A percentile compares a stretch with the other conserved stretches of the same genome.
Evolutionary conservation across 805 yeast genomes (phyloP).

Genomic region (Huiozyma sinensis): DNA sequence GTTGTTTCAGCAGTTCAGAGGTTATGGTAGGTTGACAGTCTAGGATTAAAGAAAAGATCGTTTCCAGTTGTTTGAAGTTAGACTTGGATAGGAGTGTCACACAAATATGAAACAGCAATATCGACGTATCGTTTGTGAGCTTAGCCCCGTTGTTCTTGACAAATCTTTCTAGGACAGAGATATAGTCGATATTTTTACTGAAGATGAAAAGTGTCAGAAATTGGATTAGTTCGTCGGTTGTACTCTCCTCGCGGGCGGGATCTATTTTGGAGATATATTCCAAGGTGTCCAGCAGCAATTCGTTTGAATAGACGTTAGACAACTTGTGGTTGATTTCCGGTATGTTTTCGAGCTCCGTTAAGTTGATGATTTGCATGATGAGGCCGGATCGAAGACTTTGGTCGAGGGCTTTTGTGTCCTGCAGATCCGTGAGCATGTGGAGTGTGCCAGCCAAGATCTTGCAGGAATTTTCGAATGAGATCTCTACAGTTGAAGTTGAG

Average conservation of each 20-base stretch:
- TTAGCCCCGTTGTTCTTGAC: conserved; percentile 5
- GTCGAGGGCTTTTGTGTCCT: neutral
- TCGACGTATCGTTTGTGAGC: conserved; percentile 7
- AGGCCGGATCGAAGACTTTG: conserved; percentile 2
- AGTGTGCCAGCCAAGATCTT: conserved; percentile 13
- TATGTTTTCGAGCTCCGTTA: conserved; percentile 14
- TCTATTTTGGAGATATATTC: conserved; percentile 8
- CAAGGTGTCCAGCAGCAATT: conserved; percentile 15
- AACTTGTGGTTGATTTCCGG: conserved; percentile 11
- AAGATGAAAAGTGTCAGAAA: conserved; percentile 11
- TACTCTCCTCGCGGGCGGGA: neutral
- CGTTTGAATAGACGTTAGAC: conserved; percentile 13
- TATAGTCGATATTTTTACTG: conserved; percentile 8
- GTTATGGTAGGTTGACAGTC: conserved; percentile 31
- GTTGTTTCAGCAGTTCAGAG: conserved; percentile 34
- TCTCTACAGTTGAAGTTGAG: conserved; percentile 17
- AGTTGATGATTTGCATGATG: conserved; percentile 11
- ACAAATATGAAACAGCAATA: conserved; percentile 14
- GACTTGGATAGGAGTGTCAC: conserved; percentile 15
- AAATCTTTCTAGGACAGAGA: conserved; percentile 14
- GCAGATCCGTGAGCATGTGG: neutral
- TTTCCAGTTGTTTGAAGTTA: conserved; percentile 32
- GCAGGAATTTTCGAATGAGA: conserved; percentile 17
- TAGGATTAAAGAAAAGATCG: conserved; percentile 35
- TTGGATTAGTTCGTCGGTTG: conserved; percentile 2